Evolutionary conservation across 495 filamentous ascomycete genomes (phyloP).

Genomic region (Talaromyces proteolyticus): DNA sequence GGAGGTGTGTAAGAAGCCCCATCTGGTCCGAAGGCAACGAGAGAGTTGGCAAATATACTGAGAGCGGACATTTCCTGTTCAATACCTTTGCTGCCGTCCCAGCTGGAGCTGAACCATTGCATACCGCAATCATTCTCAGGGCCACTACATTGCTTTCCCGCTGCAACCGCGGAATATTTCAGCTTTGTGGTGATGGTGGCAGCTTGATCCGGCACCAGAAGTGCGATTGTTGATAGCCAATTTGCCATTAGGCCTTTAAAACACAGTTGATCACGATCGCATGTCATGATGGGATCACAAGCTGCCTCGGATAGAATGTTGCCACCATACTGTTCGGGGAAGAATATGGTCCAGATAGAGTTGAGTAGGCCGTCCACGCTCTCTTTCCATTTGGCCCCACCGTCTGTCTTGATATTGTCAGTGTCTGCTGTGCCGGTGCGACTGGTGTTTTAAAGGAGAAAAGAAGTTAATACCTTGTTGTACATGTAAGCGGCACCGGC

Average conservation of each 20-base stretch:
- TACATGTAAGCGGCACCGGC: conserved; percentile 74
- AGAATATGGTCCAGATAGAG: conserved; percentile 35
- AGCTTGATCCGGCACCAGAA: conserved; percentile 59
- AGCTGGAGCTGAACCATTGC: conserved; percentile 40
- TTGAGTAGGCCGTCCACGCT: conserved; percentile 51
- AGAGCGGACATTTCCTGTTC: conserved; percentile 57
- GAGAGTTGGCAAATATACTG: conserved; percentile 47
- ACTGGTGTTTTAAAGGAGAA: background rate
- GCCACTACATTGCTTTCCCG: conserved; percentile 53
- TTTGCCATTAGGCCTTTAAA: conserved; percentile 74
- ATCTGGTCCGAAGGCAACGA: conserved; percentile 30
- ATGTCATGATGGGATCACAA: conserved; percentile 60
- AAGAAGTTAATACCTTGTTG: conserved; percentile 46
- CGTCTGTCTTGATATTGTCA: conserved; percentile 30
- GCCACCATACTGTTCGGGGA: conserved; percentile 47
- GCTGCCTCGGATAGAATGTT: conserved; percentile 61
- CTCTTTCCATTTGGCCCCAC: conserved; percentile 46
- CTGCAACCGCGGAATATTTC: conserved; percentile 48
- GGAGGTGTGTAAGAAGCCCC: background rate
- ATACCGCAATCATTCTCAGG: conserved; percentile 48
- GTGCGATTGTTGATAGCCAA: conserved; percentile 61
- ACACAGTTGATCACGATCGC: conserved; percentile 62
- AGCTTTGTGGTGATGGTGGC: conserved; percentile 53
- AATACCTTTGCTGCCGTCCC: conserved; percentile 42
- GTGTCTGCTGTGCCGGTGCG: background rate